Percentiles rank a stretch among this genome's conserved stretches.
Evolutionary conservation across 805 yeast genomes (phyloP).

Genomic region (Ogataea philodendri): DNA sequence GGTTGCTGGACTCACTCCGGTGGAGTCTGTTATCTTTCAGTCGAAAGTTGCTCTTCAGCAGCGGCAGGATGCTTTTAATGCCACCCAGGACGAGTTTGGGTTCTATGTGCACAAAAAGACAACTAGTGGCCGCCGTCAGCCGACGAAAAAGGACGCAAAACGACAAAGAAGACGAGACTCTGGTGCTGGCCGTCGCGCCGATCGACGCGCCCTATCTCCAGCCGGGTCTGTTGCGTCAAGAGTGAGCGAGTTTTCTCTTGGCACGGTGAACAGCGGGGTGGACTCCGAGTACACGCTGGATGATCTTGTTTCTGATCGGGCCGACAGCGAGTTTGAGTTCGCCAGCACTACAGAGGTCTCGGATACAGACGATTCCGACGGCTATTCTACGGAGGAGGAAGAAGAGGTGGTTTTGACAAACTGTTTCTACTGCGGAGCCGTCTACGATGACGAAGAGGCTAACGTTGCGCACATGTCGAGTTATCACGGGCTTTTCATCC

Average conservation of each 20-base stretch:
- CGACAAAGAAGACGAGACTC: conserved; percentile 33
- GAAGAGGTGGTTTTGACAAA: conserved; percentile 37
- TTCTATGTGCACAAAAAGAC: conserved; percentile 39
- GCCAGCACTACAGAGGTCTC: conserved; percentile 3
- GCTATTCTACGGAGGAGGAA: conserved; percentile 13
- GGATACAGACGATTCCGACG: conserved; percentile 19
- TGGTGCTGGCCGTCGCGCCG: conserved; percentile 6
- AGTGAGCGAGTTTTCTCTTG: conserved; percentile 55
- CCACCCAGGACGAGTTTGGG: conserved; percentile 54
- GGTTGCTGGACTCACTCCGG: conserved; percentile 78
- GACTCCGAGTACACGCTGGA: conserved; percentile 24
- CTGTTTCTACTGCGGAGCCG: conserved; percentile 50
- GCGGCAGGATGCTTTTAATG: conserved; percentile 19
- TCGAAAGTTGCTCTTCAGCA: conserved; percentile 30
- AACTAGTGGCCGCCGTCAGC: conserved; percentile 31
- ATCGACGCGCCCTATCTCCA: conserved; percentile 45
- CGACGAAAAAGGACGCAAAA: conserved; percentile 41
- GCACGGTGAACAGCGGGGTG: conserved; percentile 23
- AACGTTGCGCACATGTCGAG: conserved; percentile 70
- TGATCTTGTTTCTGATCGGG: conserved; percentile 22
- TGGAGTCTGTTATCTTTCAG: conserved; percentile 35
- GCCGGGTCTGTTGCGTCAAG: conserved; percentile 54
- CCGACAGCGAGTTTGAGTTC: conserved; percentile 16
- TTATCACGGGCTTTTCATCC: conserved; percentile 81
- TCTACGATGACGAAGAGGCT: conserved; percentile 40